A percentile compares a stretch with the other conserved stretches of the same genome.
Conservation (phyloP, 1,284 basidiomycete genomes). For the Xerocomus nothofagi region DNA sequence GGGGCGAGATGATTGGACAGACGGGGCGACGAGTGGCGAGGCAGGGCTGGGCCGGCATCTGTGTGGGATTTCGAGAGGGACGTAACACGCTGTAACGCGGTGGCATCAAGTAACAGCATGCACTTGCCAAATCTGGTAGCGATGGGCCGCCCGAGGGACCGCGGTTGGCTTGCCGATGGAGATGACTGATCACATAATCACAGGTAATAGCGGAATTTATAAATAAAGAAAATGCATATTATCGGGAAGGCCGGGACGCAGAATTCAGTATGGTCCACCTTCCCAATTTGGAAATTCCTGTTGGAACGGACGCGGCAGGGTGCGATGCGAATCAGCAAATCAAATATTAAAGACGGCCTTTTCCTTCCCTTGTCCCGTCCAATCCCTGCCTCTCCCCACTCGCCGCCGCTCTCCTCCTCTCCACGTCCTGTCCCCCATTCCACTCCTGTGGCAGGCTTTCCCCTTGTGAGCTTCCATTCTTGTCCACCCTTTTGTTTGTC, state of each 20-base stretch:
- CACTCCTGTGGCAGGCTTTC: constrained; percentile 1
- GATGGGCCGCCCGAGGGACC: constrained; percentile 31
- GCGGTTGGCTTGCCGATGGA: constrained; percentile 34
- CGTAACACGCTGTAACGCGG: constrained; percentile 30
- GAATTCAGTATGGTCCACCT: constrained; percentile 8
- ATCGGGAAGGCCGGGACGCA: constrained; percentile 32
- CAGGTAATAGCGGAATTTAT: constrained; percentile 35
- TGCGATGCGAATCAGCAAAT: constrained; percentile 40
- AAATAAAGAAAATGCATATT: constrained; percentile 29
- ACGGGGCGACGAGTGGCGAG: constrained; percentile 24
- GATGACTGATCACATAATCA: constrained; percentile 32
- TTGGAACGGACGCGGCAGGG: constrained; percentile 20
- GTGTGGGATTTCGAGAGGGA: constrained; percentile 20
- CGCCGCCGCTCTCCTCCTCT: constrained; percentile 10
- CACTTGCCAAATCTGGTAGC: constrained; percentile 14
- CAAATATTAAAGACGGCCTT: constrained; percentile 40
- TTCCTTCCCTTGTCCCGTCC: constrained; percentile 22
- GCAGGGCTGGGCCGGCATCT: constrained; percentile 28
- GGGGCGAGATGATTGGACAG: constrained; percentile 3
- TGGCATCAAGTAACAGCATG: constrained; percentile 29
- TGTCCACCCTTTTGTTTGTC: constrained; percentile 16
- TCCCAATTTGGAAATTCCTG: constrained; percentile 17
- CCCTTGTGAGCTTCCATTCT: constrained; percentile 24
- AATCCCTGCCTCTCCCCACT: constrained; percentile 21
- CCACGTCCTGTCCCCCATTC: neutral